phyloP scores from a whole-genome alignment of 768 basidiomycete genomes.

The Boletus vinaceobasis region DNA sequence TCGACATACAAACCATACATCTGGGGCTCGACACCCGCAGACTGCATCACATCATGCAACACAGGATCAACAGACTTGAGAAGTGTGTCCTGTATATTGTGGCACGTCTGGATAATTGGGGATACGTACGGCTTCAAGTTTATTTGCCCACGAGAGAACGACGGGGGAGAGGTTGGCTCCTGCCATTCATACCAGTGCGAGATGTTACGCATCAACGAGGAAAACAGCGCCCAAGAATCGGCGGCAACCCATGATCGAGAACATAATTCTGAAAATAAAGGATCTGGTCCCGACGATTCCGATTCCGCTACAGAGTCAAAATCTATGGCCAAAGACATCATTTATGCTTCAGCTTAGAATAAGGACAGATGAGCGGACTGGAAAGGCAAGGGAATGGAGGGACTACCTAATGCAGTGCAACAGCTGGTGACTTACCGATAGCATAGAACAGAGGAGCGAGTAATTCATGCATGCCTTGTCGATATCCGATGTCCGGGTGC shows the following conservation, averaged over 20 bases:
- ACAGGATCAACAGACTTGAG: slow-evolving; percentile 78
- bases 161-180: slow-evolving; percentile 34
- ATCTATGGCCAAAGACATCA: slow-evolving; percentile 44
- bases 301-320: slow-evolving; percentile 64
- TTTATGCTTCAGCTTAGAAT: slow-evolving; percentile 27
- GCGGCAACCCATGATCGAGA: slow-evolving; percentile 70
- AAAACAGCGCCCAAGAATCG: slow-evolving; percentile 86
- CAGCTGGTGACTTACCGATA: slow-evolving; percentile 24
- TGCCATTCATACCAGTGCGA: slow-evolving; percentile 81
- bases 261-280: slow-evolving; percentile 56
- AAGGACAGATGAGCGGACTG: slow-evolving; percentile 11
- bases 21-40: slow-evolving; percentile 88
- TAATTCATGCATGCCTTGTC: slow-evolving; percentile 99
- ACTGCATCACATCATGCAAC: slow-evolving; percentile 72
- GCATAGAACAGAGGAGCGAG: slow-evolving; percentile 85
- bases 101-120: slow-evolving; percentile 84
- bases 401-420: slow-evolving; percentile 1
- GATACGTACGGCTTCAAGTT: slow-evolving; percentile 66
- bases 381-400: slow-evolving; percentile 6
- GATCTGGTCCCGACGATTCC: slow-evolving; percentile 30
- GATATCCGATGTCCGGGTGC: slow-evolving; percentile 83
- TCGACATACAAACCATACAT: slow-evolving; percentile 87
- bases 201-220: slow-evolving; percentile 70
- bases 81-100: slow-evolving; percentile 69
- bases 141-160: slow-evolving; percentile 37